phyloP scores from a whole-genome alignment of 2,329 filamentous ascomycete species.

The Epichloe hybrida region DNA sequence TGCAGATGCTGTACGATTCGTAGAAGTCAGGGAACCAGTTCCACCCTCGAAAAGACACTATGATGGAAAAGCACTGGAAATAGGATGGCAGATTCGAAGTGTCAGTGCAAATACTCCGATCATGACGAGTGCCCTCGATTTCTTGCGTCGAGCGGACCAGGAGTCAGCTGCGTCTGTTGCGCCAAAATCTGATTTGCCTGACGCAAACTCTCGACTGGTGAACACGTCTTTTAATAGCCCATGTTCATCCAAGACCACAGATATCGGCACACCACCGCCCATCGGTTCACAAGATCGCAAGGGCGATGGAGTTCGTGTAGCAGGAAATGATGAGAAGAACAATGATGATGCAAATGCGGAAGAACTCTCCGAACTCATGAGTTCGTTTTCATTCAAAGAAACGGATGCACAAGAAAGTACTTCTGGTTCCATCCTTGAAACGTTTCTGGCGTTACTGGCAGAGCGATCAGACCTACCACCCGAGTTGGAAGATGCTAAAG shows the following conservation, averaged over 20 bases:
- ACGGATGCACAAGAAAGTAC: not conserved
- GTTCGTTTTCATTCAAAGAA: constrained; percentile 5
- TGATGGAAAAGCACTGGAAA: not conserved
- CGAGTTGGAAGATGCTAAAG: not conserved
- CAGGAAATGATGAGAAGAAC: not conserved
- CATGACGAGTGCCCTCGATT: constrained; percentile 2
- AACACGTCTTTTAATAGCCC: not conserved
- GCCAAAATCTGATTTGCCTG: not conserved
- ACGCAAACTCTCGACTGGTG: not conserved
- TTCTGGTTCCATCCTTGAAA: constrained; percentile 1
- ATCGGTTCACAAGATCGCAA: not conserved
- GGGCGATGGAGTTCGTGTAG: not conserved
- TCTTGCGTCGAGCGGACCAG: constrained; percentile 1
- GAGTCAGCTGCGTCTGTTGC: not conserved
- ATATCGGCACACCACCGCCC: not conserved
- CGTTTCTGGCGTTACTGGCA: constrained; percentile 1
- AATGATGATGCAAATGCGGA: constrained; percentile 1
- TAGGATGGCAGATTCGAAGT: constrained; percentile 1
- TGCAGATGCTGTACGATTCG: not conserved
- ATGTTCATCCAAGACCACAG: not conserved
- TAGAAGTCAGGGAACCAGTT: not conserved
- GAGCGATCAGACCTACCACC: not conserved
- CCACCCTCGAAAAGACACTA: constrained; percentile 2
- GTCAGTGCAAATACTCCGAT: not conserved
- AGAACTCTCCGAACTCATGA: not conserved